Percentiles rank a stretch among this genome's conserved stretches.
phyloP scores from a whole-genome alignment of 106 monocot genomes.

The Dendrobium nobile region DNA sequence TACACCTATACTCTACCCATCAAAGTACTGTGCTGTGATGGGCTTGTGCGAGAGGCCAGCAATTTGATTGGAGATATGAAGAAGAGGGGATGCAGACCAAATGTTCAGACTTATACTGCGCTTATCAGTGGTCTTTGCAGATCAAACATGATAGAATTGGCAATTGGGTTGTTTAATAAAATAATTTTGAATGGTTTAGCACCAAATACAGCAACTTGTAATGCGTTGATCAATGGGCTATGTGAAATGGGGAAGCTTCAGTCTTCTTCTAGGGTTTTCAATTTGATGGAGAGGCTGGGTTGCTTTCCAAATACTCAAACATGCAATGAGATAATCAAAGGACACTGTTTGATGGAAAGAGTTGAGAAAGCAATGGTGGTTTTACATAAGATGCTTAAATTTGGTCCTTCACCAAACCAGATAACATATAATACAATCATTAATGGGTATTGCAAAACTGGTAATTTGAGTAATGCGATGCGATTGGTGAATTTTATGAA shows the following conservation, averaged over 20 bases:
- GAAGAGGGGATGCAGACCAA: conserved; percentile 35
- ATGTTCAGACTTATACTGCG: conserved; percentile 71
- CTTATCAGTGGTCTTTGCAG: conserved; percentile 59
- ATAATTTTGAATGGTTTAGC: conserved; percentile 45
- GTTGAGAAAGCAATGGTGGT: conserved; percentile 66
- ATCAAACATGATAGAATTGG: conserved; percentile 29
- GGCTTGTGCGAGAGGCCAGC: conserved; percentile 37
- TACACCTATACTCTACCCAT: conserved; percentile 63
- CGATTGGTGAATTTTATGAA: conserved; percentile 74
- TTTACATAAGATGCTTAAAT: conserved; percentile 54
- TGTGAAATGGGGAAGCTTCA: conserved; percentile 34
- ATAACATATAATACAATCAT: conserved; percentile 78
- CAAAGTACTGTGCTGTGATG: conserved; percentile 27
- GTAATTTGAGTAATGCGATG: conserved; percentile 57
- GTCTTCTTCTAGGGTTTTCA: conserved; percentile 41
- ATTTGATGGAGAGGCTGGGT: conserved; percentile 37
- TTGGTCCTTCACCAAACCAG: conserved; percentile 44
- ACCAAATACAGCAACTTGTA: conserved; percentile 60
- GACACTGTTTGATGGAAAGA: conserved; percentile 36
- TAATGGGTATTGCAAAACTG: conserved; percentile 58
- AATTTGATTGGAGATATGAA: conserved; percentile 51
- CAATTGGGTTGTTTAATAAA: conserved; percentile 63
- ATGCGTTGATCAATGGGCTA: conserved; percentile 82
- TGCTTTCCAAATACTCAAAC: conserved; percentile 46
- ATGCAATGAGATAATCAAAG: conserved; percentile 75